Evolutionary conservation across 2,329 filamentous ascomycete species (phyloP), one percentile per base, ranked within the genome.

Genomic region (Talaromyces verruculosus): DNA sequence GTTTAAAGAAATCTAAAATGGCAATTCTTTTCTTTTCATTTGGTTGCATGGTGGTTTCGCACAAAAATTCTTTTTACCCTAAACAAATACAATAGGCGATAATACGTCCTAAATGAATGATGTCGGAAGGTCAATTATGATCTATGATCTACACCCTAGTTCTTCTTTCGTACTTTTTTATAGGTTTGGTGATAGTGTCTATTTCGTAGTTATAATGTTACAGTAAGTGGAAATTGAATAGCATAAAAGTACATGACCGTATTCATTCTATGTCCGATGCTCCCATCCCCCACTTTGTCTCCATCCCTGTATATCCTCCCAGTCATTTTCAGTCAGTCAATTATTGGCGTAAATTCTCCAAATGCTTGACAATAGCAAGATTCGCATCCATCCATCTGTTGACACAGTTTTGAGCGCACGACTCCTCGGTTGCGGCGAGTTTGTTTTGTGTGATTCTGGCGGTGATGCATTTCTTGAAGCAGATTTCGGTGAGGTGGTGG

Each of bases 401-500:
- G 65, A 98, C 93, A 75, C 95, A 99, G 83, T 97, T 97, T 77
- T 89, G 84, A 77, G 97, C 86, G 79, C 95, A 99, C 8, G 84
- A 81, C 82, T 95, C 89, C 82, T 99, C 95, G 68, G 80, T 83
- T 73, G 85, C 86, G 71, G 96, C 92, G 71, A 99, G 83, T 73
- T 88, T 87, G 33, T 88, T 86, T 68, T 84, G 86, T 71, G 89
- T 88, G 77, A 97, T 89, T 66, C 84, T 84, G 63, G 88, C 84
- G 8, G 91, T 90, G 68, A 97, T 84, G 84, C 95, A 99, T 83
- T 97, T 98, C 76, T 89, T 92, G 89, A 93, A 99, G 86, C 95
- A 99, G 67, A 91, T 87, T 73, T 95, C 90, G 51, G 87, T 88
- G 41, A 90, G 81, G 70, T 81, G 80, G 78, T 90, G 88, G 67